These are phyloP conservation scores for Mallotus repandus DNA, from an alignment of 441 rosid genomes.

Conservation along the genomic window DNA sequence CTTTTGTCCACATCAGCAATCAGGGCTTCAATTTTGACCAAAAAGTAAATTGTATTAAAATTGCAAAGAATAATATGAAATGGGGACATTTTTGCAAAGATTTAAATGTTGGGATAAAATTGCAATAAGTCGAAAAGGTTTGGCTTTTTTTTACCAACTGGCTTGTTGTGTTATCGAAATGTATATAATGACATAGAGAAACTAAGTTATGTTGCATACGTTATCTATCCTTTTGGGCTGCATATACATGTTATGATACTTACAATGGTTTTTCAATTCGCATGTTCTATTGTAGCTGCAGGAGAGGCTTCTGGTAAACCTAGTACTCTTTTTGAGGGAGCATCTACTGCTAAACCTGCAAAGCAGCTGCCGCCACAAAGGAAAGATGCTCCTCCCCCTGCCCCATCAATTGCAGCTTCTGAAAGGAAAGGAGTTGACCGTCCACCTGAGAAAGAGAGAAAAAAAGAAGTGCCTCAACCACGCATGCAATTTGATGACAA, in stretches of 20 bases:
- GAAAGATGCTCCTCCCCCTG: conserved; percentile 50
- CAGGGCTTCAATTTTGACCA: no score
- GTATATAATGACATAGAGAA: no score
- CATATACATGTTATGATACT: neutral
- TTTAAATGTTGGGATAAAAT: no score
- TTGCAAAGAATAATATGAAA: no score
- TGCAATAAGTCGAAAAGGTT: no score
- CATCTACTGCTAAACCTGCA: conserved; percentile 41
- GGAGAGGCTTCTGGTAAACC: conserved; percentile 28
- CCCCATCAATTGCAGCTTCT: conserved; percentile 55
- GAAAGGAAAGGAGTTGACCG: conserved; percentile 61
- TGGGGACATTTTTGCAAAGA: no score
- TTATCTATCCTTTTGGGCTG: neutral
- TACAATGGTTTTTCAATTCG: neutral
- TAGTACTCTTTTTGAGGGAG: conserved; percentile 37
- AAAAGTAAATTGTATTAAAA: no score
- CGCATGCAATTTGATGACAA: conserved; percentile 92
- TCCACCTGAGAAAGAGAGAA: conserved; percentile 69
- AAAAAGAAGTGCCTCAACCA: conserved; percentile 78
- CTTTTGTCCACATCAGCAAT: no score
- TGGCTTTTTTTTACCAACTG: no score
- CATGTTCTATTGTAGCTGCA: conserved; percentile 7
- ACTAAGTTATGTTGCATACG: neutral
- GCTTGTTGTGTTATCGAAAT: neutral
- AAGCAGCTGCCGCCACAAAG: conserved; percentile 55